Evolutionary conservation across 2,329 filamentous ascomycete species (phyloP).

Genomic region (Talaromyces sp.): DNA sequence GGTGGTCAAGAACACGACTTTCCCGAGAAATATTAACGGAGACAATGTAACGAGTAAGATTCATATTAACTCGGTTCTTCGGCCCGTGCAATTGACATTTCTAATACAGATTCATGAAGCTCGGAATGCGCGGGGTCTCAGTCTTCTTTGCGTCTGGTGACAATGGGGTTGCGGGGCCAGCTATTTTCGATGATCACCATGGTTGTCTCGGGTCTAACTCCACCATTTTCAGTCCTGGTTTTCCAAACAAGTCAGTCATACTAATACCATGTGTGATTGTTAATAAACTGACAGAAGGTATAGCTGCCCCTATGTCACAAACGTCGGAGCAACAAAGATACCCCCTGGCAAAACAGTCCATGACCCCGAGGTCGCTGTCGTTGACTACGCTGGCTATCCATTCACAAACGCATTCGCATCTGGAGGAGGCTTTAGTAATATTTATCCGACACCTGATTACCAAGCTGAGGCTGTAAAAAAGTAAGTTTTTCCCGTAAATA

Average conservation of each 20-base stretch:
- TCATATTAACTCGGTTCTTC: not conserved
- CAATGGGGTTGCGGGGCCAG: conserved; percentile 15
- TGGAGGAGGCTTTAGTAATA: conserved; percentile 40
- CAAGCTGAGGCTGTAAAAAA: conserved; percentile 35
- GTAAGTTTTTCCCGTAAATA: conserved; percentile 21
- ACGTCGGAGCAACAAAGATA: conserved; percentile 32
- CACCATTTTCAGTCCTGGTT: not conserved
- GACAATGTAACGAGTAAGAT: conserved; percentile 35
- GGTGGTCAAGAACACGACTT: conserved; percentile 51
- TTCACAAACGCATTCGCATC: not conserved
- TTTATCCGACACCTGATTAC: conserved; percentile 40
- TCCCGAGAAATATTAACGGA: conserved; percentile 50
- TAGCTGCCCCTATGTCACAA: conserved; percentile 48
- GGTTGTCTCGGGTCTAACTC: not conserved
- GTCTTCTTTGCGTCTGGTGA: conserved; percentile 28
- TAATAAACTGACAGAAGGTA: not conserved
- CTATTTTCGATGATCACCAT: not conserved
- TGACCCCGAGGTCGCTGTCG: not conserved
- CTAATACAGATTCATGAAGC: conserved; percentile 14
- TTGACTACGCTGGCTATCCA: not conserved
- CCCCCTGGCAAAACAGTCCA: not conserved
- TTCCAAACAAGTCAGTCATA: not conserved
- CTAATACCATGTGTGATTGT: not conserved
- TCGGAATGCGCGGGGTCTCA: conserved; percentile 35
- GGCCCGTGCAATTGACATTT: not conserved